Conservation (phyloP, 345 rosid genomes). For the Diplotaxis tenuifolia region DNA sequence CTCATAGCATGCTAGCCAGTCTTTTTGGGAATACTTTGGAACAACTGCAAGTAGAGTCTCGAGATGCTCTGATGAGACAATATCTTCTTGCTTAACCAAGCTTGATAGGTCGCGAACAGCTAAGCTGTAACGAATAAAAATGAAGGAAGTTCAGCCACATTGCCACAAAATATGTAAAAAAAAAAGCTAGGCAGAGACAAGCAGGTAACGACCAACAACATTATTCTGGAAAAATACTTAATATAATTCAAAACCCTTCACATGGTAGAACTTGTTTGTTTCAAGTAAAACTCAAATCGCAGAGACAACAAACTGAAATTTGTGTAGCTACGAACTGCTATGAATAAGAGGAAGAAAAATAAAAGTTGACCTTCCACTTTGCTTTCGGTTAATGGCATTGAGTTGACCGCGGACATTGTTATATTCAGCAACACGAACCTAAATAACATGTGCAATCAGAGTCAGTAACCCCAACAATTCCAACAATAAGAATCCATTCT, state of each 20-base stretch:
- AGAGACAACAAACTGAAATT: neutral
- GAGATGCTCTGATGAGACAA: slow-evolving; percentile 77
- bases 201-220: neutral
- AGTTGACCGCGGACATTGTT: slow-evolving; percentile 92
- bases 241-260: neutral
- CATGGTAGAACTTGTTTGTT: slow-evolving; percentile 4
- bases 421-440: slow-evolving; percentile 97
- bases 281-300: neutral
- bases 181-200: neutral
- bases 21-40: slow-evolving; percentile 98
- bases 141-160: slow-evolving; percentile 19
- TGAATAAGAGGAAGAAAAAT: neutral
- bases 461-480: neutral
- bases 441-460: slow-evolving; percentile 25
- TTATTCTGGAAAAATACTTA: neutral
- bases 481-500: neutral
- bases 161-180: neutral
- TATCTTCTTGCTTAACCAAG: slow-evolving; percentile 91
- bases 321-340: neutral
- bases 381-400: slow-evolving; percentile 90
- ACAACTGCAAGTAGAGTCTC: slow-evolving; percentile 81
- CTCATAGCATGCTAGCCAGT: slow-evolving; percentile 93
- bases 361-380: slow-evolving; percentile 79
- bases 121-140: slow-evolving; percentile 56
- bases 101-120: slow-evolving; percentile 98